Evolutionary conservation across 139 green algal species (phyloP), one percentile per base, ranked within the genome.

Genomic region (Chlamydomonas sp.): DNA sequence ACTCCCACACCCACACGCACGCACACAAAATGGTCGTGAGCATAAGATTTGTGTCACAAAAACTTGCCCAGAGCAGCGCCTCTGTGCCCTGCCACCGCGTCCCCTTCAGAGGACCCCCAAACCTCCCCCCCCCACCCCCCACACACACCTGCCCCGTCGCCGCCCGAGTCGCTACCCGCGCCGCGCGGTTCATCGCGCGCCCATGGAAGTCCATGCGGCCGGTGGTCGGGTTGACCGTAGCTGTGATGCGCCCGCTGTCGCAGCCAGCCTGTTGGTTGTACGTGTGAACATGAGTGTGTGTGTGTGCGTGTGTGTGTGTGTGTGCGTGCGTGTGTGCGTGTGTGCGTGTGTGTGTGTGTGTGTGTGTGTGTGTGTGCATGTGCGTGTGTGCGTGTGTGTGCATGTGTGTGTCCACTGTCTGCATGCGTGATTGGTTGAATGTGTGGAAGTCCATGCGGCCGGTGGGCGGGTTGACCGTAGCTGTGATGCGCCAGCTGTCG

Each of bases 141-240:
- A n/a, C n/a, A n/a, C n/a, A n/a, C 49, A 76, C 71, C 71, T 67
- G 48, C 6, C 71, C 71, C 3, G 60, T 50, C 8, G 4, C 16
- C 1, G 71, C 62, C 33, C 39, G 54, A 2, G 43, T 38, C 1
- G 62, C 61, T 35, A 76, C 63, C 20, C 71, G 43, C 2, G 71
- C 71, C 4, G 71, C 71, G 6, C 61, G 30, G 62, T 76, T 76
- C 71, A 76, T 76, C 29, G 59, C 35, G 2, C 62, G 47, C 1
- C 71, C 71, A 29, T 48, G 22, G 71, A 71, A 76, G 33, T 6
- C 38, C 72, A 78, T 78, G n/a, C 65, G 65, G 13, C 72, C 72
- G 1, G 74, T 80, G 5, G 38, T 58, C 35, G 43, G 6, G 37
- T 70, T 58, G 36, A 70, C 22, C 5, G 31, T 29, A 65, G 10